These are phyloP conservation scores for Ailanthus altissimus DNA, from an alignment of 345 rosid genomes.

Conservation along the genomic window DNA sequence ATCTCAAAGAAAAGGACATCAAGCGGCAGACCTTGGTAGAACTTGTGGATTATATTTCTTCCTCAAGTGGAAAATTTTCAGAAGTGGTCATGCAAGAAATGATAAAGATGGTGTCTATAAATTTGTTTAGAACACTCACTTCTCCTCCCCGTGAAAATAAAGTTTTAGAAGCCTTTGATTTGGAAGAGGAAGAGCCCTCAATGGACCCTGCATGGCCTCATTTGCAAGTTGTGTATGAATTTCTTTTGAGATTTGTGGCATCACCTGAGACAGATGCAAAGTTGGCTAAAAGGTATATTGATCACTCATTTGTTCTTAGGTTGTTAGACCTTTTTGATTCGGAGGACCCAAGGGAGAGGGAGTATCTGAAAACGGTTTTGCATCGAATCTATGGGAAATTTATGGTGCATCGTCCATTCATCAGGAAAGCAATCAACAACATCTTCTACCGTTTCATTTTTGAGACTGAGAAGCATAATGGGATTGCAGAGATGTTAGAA, in stretches of 20 bases:
- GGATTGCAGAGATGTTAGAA: constrained; percentile 76
- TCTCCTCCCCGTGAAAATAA: constrained; percentile 65
- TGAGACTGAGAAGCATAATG: constrained; percentile 87
- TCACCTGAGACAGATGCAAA: constrained; percentile 86
- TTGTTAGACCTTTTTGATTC: constrained; percentile 82
- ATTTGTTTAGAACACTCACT: constrained; percentile 70
- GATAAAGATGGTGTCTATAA: constrained; percentile 62
- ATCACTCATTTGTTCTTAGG: constrained; percentile 77
- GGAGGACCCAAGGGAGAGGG: constrained; percentile 83
- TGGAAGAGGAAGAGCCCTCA: constrained; percentile 81
- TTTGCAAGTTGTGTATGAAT: constrained; percentile 75
- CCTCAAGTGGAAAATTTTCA: constrained; percentile 61
- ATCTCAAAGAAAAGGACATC: constrained; percentile 71
- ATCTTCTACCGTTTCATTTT: constrained; percentile 78
- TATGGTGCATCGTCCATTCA: constrained; percentile 88
- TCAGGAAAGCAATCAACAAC: constrained; percentile 78
- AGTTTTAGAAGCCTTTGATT: constrained; percentile 62
- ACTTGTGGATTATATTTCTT: constrained; percentile 71
- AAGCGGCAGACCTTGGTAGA: constrained; percentile 76
- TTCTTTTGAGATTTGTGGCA: constrained; percentile 71
- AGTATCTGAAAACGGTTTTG: constrained; percentile 68
- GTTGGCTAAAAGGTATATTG: constrained; percentile 77
- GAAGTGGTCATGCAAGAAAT: constrained; percentile 68
- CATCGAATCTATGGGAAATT: constrained; percentile 87
- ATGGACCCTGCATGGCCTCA: constrained; percentile 89